Evolutionary conservation across 2,329 filamentous ascomycete genomes (phyloP).

Genomic region (Chaetomium sp.): DNA sequence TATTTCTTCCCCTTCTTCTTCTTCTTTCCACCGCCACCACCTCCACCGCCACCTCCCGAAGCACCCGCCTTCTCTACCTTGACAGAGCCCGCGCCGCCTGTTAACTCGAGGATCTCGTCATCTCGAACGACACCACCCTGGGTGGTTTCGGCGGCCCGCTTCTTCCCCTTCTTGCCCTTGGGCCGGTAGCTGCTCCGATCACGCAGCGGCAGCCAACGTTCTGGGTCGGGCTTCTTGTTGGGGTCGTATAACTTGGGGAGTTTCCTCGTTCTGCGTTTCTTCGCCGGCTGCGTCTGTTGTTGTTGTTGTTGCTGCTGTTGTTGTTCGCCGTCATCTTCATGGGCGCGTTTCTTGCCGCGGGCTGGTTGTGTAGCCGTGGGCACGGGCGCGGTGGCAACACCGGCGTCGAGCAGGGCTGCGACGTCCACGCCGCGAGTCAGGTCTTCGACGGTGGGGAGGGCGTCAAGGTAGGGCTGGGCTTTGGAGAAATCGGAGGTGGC

Average conservation of each 20-base stretch:
- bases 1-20: slow-evolving; percentile 46
- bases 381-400: slow-evolving; percentile 48
- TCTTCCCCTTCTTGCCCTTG: slow-evolving; percentile 87
- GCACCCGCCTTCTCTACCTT: slow-evolving; percentile 55
- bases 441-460: slow-evolving; percentile 55
- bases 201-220: slow-evolving; percentile 86
- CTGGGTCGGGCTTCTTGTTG: slow-evolving; percentile 75
- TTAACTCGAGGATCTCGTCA: slow-evolving; percentile 59
- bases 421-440: slow-evolving; percentile 57
- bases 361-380: slow-evolving; percentile 29
- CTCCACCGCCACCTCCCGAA: slow-evolving; percentile 19
- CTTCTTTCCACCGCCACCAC: slow-evolving; percentile 26
- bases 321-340: slow-evolving; percentile 34
- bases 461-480: slow-evolving; percentile 47
- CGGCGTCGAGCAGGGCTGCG: slow-evolving; percentile 56
- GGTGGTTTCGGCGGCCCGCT: slow-evolving; percentile 69
- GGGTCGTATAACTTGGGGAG: slow-evolving; percentile 70
- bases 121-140: slow-evolving; percentile 80
- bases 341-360: slow-evolving; percentile 38
- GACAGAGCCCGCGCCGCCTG: slow-evolving; percentile 55
- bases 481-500: slow-evolving; percentile 55
- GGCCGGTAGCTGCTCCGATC: slow-evolving; percentile 85
- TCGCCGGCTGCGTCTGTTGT: slow-evolving; percentile 31
- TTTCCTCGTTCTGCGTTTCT: slow-evolving; percentile 51
- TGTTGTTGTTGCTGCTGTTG: slow-evolving; percentile 31